These are phyloP conservation scores for Phytophthora brassicae DNA, from an alignment of 352 stramenopile species.

Conservation along the genomic window DNA sequence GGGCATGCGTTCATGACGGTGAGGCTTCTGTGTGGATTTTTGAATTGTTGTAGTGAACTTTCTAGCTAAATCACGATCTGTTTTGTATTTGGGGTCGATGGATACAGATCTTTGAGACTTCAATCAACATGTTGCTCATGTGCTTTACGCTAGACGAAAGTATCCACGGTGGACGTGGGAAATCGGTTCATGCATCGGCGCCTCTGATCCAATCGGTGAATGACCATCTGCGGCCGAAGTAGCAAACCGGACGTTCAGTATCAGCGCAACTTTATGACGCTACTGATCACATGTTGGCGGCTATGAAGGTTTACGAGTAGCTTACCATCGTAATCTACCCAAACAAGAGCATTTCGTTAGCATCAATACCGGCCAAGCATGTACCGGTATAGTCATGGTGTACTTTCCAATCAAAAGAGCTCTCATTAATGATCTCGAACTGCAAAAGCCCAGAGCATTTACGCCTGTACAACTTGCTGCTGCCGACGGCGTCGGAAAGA, in stretches of 20 bases:
- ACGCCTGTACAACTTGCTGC: conserved; percentile 12
- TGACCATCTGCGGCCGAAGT: conserved; percentile 82
- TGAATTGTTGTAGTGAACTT: not conserved
- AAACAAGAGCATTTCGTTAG: too few relatives aligned
- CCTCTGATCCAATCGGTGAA: conserved; percentile 76
- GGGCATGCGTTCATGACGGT: conserved; percentile 84
- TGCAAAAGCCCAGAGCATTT: conserved; percentile 23
- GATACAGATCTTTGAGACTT: conserved; percentile 86
- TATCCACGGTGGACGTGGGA: conserved; percentile 73
- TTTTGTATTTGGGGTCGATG: not conserved
- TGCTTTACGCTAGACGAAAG: conserved; percentile 87
- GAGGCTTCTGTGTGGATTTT: conserved; percentile 9
- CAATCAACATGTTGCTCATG: conserved; percentile 84
- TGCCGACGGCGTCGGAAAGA: conserved; percentile 17
- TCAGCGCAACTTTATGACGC: not conserved
- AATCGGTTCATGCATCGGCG: conserved; percentile 58
- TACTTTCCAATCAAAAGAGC: too few relatives aligned
- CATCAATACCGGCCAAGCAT: too few relatives aligned
- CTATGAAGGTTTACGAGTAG: not conserved
- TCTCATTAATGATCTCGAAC: conserved; percentile 23
- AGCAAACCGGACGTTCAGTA: conserved; percentile 69
- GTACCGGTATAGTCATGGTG: too few relatives aligned
- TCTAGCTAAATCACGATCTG: too few relatives aligned
- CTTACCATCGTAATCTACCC: too few relatives aligned
- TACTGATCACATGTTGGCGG: too few relatives aligned